phyloP scores from a whole-genome alignment of 805 yeast genomes.

The Saccharomyces jurei region DNA sequence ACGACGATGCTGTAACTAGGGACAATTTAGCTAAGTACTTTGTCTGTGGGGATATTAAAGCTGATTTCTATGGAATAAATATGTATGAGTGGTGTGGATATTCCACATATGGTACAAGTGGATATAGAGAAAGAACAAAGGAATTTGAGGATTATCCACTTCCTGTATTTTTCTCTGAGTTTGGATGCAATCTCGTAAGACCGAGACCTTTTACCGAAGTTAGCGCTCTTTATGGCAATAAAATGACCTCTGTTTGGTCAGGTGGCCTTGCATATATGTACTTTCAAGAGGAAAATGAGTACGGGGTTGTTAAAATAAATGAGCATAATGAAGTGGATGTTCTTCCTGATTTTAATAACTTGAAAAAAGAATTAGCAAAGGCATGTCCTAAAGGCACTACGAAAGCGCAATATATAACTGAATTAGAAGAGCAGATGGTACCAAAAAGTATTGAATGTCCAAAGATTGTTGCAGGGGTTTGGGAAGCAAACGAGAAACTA shows the following conservation, averaged over 20 bases:
- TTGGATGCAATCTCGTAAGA: slow-evolving; percentile 60
- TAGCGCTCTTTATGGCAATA: slow-evolving; percentile 49
- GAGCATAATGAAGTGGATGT: slow-evolving; percentile 40
- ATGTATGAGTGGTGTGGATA: slow-evolving; percentile 86
- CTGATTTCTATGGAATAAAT: slow-evolving; percentile 76
- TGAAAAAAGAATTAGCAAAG: slow-evolving; percentile 42
- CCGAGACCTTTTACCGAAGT: slow-evolving; percentile 73
- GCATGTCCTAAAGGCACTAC: slow-evolving; percentile 40
- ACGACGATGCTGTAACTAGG: slow-evolving; percentile 80
- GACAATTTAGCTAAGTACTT: slow-evolving; percentile 75
- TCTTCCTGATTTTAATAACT: slow-evolving; percentile 50
- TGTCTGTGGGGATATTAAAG: slow-evolving; percentile 60
- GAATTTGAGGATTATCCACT: slow-evolving; percentile 57
- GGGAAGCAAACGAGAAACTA: slow-evolving; percentile 53
- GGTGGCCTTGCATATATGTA: slow-evolving; percentile 84
- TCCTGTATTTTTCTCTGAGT: slow-evolving; percentile 73
- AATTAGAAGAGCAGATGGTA: slow-evolving; percentile 38
- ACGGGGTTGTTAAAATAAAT: slow-evolving; percentile 56
- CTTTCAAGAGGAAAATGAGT: slow-evolving; percentile 66
- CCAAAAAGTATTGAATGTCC: slow-evolving; percentile 17
- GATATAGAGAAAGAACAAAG: slow-evolving; percentile 55
- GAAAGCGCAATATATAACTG: slow-evolving; percentile 1
- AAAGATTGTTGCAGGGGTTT: slow-evolving; percentile 21
- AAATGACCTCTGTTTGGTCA: slow-evolving; percentile 76
- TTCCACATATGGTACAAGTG: slow-evolving; percentile 54